These are phyloP conservation scores for Suillus alpinus DNA, from an alignment of 768 basidiomycete species.

Conservation along the genomic window DNA sequence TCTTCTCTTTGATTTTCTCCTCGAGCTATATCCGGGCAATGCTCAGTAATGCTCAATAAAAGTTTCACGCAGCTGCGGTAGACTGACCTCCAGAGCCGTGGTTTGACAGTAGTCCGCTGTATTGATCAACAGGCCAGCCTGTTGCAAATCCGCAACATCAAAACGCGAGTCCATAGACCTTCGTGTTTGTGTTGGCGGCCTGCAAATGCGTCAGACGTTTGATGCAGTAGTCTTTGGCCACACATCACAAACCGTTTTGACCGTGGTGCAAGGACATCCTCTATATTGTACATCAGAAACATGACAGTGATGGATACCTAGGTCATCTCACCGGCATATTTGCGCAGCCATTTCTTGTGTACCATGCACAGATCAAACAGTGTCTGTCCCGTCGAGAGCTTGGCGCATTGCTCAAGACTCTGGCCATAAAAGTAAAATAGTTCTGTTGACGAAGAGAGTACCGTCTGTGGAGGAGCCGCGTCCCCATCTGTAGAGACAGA, in stretches of 20 bases:
- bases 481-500: constrained; percentile 41
- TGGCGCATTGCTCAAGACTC: constrained; percentile 91
- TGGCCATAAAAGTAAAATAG: constrained; percentile 97
- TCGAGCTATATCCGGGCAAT: constrained; percentile 60
- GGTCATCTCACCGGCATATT: constrained; percentile 73
- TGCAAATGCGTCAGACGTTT: constrained; percentile 22
- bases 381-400: constrained; percentile 80
- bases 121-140: constrained; percentile 88
- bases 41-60: background rate
- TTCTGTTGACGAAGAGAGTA: constrained; percentile 92
- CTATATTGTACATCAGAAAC: constrained; percentile 35
- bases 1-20: constrained; percentile 83
- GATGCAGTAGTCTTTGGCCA: background rate
- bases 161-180: constrained; percentile 79
- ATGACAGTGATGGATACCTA: background rate
- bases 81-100: constrained; percentile 77
- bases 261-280: constrained; percentile 79
- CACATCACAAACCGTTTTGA: constrained; percentile 62
- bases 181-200: constrained; percentile 43
- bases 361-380: constrained; percentile 78
- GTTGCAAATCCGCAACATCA: constrained; percentile 72
- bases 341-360: constrained; percentile 91
- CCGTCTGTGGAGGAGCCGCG: constrained; percentile 51
- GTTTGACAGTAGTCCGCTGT: constrained; percentile 97
- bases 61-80: background rate